Base-by-base conservation (phyloP, 2,329 filamentous ascomycete species). In the Botrytis squamosa region DNA sequence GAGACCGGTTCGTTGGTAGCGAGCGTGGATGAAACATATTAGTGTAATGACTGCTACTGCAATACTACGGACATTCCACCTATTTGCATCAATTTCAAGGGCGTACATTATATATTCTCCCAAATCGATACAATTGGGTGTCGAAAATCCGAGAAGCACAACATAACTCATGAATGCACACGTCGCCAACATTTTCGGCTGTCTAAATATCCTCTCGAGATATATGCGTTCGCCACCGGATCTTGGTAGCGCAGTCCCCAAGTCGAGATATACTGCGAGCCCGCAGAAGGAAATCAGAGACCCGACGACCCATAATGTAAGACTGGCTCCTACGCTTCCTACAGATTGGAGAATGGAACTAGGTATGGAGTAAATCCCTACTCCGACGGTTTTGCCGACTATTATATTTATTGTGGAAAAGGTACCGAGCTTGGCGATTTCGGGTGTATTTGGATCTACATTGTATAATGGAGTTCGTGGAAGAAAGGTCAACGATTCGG, bases 231-330 rank as follows among this genome's bases (percentile, higher is more conserved):
- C 25, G 2, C 49, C 49, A 1, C 49, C 49, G 25, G 49, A 55
- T 55, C 49, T 14, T n/a, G 49, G 49, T n/a, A 55, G 49, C 5
- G 49, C 49, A 16, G 49, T 55, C 1, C 49, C 49, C 12, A 55
- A 55, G 25, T 55, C 49, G 12, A 55, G 49, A 55, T 55, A 55
- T n/a, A 55, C 49, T 55, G 49, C 49, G 9, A 86, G 81, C 33
- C 85, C 85, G 64, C 84, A 84, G 71, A 84, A 83, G 0, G 84
- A 84, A 55, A 86, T 83, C 18, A 85, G 75, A 40, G 81, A 82
- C 46, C 86, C 87, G 16, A 88, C 80, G 1, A 88, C 83, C 88
- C 88, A 89, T 33, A 89, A 80, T 64, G 87, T 82, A 22, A 89
- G 80, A 12, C 84, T 83, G 63, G 88, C 84, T 4, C 88, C 88